phyloP scores from a whole-genome alignment of 495 filamentous ascomycete genomes.

The Trichocladium antarcticum region DNA sequence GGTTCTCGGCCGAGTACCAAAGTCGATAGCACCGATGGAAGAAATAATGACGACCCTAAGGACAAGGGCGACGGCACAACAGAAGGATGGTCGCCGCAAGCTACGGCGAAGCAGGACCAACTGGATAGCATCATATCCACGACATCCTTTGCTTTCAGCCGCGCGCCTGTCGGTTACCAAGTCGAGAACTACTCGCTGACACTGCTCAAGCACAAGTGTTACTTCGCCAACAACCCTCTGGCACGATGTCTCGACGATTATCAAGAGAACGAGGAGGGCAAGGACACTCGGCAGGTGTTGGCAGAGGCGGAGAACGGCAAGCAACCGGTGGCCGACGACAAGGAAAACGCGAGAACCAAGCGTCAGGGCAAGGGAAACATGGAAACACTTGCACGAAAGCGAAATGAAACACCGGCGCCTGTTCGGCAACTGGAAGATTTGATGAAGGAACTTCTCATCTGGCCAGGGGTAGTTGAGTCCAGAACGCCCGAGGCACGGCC shows the following conservation, averaged over 20 bases:
- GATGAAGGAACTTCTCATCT: not conserved
- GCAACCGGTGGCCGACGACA: not conserved
- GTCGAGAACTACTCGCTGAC: constrained; percentile 22
- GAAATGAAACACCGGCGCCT: not conserved
- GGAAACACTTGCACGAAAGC: not conserved
- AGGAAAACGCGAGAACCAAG: not conserved
- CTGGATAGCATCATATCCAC: not conserved
- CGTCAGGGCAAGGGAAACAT: not conserved
- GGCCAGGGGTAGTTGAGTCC: not conserved
- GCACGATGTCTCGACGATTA: constrained; percentile 19
- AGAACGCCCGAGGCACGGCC: not conserved
- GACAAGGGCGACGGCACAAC: not conserved
- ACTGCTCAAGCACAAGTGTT: constrained; percentile 20
- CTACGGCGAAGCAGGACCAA: not conserved
- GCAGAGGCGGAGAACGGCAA: not conserved
- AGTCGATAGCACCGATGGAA: not conserved
- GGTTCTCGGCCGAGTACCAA: not conserved
- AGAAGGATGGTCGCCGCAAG: not conserved
- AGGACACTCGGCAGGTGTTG: not conserved
- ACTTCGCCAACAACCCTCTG: constrained; percentile 18
- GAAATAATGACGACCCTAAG: not conserved
- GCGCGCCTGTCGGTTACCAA: constrained; percentile 2
- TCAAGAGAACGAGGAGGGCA: not conserved
- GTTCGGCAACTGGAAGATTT: not conserved
- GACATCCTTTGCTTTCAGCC: not conserved